phyloP scores from a whole-genome alignment of 2,329 filamentous ascomycete genomes.

The Neonectria faginata region DNA sequence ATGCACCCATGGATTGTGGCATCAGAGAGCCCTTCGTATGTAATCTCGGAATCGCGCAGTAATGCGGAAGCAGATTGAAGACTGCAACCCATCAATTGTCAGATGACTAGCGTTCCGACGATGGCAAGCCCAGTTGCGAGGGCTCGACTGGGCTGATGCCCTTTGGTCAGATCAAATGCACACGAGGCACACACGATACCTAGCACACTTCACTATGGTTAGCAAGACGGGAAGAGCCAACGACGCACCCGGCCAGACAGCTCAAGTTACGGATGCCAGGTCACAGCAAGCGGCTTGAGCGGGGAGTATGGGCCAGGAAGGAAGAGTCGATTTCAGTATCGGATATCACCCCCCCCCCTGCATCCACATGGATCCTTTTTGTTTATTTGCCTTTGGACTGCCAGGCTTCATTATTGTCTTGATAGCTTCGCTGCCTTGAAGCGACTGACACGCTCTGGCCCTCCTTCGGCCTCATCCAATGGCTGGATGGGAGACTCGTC shows the following conservation, averaged over 20 bases:
- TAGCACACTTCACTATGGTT: conserved; percentile 10
- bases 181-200: conserved; percentile 3
- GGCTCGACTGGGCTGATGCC: not conserved
- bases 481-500: conserved; percentile 75
- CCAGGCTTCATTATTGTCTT: conserved; percentile 53
- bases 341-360: conserved; percentile 39
- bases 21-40: conserved; percentile 71
- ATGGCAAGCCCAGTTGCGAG: not conserved
- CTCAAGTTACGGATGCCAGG: conserved; percentile 36
- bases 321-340: conserved; percentile 47
- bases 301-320: conserved; percentile 35
- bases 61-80: conserved; percentile 65
- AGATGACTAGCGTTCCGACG: conserved; percentile 52
- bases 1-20: conserved; percentile 52
- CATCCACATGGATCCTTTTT: conserved; percentile 21
- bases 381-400: conserved; percentile 30
- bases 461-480: conserved; percentile 74
- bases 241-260: conserved; percentile 22
- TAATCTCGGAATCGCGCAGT: conserved; percentile 68
- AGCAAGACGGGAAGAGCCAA: conserved; percentile 11
- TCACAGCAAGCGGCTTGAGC: conserved; percentile 36
- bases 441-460: conserved; percentile 73
- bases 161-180: conserved; percentile 1
- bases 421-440: conserved; percentile 79
- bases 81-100: conserved; percentile 67